Evolutionary conservation across 2,329 filamentous ascomycete species (phyloP), one percentile per base, ranked within the genome.

Genomic region (Neofusicoccum kwambonambiense): DNA sequence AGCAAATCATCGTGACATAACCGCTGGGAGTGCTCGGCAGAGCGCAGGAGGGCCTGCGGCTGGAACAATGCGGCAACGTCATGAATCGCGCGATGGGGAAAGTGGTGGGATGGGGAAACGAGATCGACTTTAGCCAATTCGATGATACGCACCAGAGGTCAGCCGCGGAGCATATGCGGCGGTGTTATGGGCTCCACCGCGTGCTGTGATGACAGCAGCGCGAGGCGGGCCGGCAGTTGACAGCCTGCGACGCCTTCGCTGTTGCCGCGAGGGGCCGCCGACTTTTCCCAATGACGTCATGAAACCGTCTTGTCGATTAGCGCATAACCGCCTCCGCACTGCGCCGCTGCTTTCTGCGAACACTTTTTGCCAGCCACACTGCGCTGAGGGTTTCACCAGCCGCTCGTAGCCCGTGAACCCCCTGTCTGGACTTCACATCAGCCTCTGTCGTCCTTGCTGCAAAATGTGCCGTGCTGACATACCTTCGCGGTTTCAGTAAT

Each of bases 71-170:
- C 42, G 17, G 56, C 42, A 31, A 60, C 56, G 56, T 60, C 56
- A 60, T 60, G 56, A 60, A 47, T 27, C 41, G 56, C 56, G 56
- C 41, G n/a, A 60, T 45, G n/a, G 56, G 56, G 56, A 60, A 37
- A 39, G 4, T 19, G 56, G 17, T 22, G 42, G 54, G 22, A 44
- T 22, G 15, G 39, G 17, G 8, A 35, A 15, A 17, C 11, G 8
- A 58, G n/a, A 45, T 44, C 39, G 54, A 22, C 15, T 49, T 47
- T 45, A 47, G 56, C 41, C 56, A 60, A 47, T 47, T 60, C 56
- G 42, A 37, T 47, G 27, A 6, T 13, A 44, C 41, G 13, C n/a
- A 39, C 4, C 15, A 44, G 7, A 39, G 2, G 13, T 44, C 56
- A 37, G 41, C 11, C 31, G 15, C 27, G 3, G 19, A 44, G 19